Evolutionary conservation across 179 eudicot genomes (phyloP).

Genomic region (Drosera spatulata): DNA sequence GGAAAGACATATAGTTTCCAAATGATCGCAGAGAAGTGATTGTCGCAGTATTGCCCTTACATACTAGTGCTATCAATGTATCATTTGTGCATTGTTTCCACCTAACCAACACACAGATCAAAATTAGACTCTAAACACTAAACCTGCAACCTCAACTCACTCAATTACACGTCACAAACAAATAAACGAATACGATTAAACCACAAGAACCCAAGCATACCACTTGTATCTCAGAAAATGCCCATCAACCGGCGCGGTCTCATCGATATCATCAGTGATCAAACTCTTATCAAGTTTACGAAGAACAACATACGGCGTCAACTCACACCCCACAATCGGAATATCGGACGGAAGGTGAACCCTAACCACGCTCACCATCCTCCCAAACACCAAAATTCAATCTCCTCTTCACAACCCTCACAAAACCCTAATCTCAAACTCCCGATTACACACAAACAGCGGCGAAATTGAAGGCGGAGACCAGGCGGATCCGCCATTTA

Average conservation of each 20-base stretch:
- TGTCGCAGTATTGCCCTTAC: too few relatives aligned
- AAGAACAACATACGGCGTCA: slow-evolving; percentile 46
- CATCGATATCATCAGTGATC: slow-evolving; percentile 61
- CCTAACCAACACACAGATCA: too few relatives aligned
- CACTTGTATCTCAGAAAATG: slow-evolving; percentile 89
- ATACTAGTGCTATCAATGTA: too few relatives aligned
- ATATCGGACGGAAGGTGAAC: slow-evolving; percentile 96
- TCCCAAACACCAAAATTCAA: slow-evolving; percentile 21
- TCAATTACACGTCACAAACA: not conserved
- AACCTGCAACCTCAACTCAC: not conserved
- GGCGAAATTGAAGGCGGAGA: slow-evolving; percentile 24
- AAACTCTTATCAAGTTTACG: slow-evolving; percentile 54
- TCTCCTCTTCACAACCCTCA: not conserved
- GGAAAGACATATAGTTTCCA: too few relatives aligned
- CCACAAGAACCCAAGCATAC: slow-evolving; percentile 27
- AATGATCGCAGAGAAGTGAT: too few relatives aligned
- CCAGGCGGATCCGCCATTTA: slow-evolving; percentile 70
- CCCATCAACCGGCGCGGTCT: slow-evolving; percentile 63
- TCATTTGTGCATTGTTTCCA: too few relatives aligned
- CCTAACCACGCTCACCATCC: slow-evolving; percentile 87
- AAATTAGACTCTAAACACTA: not conserved
- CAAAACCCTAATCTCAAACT: not conserved
- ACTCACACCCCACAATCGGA: slow-evolving; percentile 48
- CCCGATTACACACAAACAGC: not conserved
- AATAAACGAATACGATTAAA: not conserved